Percentiles rank a stretch among this genome's conserved stretches.
Evolutionary conservation across 108 stramenopile species (phyloP).

Genomic region (Skeletonema grethae): DNA sequence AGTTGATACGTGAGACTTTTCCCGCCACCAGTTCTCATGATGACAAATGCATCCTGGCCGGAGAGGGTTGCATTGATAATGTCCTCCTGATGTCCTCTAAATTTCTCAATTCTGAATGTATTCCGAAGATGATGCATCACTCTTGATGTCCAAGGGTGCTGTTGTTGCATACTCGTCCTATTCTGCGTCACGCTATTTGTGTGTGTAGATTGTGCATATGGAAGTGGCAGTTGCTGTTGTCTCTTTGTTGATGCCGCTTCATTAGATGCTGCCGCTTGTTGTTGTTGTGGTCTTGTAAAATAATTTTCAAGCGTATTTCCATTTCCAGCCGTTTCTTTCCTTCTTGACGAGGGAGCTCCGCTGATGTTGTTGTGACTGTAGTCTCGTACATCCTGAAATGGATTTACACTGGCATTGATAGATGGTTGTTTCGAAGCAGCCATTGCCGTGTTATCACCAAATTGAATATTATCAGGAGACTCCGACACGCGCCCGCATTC

Average conservation of each 20-base stretch:
- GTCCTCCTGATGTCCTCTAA: conserved; percentile 86
- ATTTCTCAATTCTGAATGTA: conserved; percentile 70
- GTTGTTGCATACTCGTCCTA: conserved; percentile 4
- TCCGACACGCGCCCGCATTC: conserved; percentile 1
- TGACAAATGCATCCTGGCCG: conserved; percentile 83
- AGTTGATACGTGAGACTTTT: conserved; percentile 93
- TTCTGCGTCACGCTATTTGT: neutral
- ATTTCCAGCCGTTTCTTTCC: neutral
- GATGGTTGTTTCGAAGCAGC: neutral
- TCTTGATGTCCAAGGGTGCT: conserved; percentile 41
- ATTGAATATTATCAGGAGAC: neutral
- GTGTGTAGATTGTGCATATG: neutral
- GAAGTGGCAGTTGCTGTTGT: neutral
- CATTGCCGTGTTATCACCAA: neutral
- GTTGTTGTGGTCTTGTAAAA: conserved; percentile 11
- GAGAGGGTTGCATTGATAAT: conserved; percentile 86
- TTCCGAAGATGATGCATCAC: conserved; percentile 48
- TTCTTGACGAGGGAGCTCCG: neutral
- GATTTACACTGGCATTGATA: conserved; percentile 13
- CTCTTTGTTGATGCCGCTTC: neutral
- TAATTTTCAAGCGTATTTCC: conserved; percentile 34
- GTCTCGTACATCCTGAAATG: conserved; percentile 40
- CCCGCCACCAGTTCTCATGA: conserved; percentile 95
- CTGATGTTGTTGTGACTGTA: neutral
- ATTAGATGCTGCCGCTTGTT: neutral